Evolutionary conservation across 176 grass and related monocot genomes (phyloP).

Genomic region (Elaeis guineensis): DNA sequence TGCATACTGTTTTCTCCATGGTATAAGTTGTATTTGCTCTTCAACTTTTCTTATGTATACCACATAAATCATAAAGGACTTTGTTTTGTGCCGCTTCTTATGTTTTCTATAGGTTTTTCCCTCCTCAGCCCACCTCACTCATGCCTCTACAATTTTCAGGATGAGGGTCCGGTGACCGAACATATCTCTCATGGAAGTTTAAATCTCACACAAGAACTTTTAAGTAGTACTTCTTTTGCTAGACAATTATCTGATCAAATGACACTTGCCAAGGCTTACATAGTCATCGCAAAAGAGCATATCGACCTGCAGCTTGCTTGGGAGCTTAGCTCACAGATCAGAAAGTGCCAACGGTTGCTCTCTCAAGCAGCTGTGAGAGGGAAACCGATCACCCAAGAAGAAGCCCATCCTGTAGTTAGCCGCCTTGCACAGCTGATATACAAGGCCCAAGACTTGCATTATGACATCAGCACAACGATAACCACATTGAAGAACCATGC

Average conservation of each 20-base stretch:
- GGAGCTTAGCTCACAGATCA: constrained; percentile 95
- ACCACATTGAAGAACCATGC: constrained; percentile 76
- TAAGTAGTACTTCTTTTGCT: constrained; percentile 88
- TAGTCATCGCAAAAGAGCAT: constrained; percentile 91
- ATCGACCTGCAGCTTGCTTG: constrained; percentile 81
- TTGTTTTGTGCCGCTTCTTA: too few species aligned
- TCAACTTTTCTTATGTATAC: too few species aligned
- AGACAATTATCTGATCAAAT: constrained; percentile 90
- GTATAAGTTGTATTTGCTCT: too few species aligned
- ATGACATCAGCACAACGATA: constrained; percentile 90
- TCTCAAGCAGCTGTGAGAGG: constrained; percentile 80
- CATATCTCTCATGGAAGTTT: constrained; percentile 39
- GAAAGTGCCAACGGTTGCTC: constrained; percentile 72
- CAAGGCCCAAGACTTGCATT: constrained; percentile 94
- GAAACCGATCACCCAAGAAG: constrained; percentile 53
- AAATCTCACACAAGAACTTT: constrained; percentile 89
- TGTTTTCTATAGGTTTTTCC: not conserved
- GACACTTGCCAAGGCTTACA: constrained; percentile 93
- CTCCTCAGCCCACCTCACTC: constrained; percentile 21
- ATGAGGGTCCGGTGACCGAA: constrained; percentile 35
- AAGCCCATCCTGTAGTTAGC: constrained; percentile 74
- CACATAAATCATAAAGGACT: too few species aligned
- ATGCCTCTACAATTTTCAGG: constrained; percentile 35
- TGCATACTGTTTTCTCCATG: too few species aligned
- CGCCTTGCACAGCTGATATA: constrained; percentile 73